Conservation (phyloP, 306 rosid species). For the Cyamopsis tetragonoloba region DNA sequence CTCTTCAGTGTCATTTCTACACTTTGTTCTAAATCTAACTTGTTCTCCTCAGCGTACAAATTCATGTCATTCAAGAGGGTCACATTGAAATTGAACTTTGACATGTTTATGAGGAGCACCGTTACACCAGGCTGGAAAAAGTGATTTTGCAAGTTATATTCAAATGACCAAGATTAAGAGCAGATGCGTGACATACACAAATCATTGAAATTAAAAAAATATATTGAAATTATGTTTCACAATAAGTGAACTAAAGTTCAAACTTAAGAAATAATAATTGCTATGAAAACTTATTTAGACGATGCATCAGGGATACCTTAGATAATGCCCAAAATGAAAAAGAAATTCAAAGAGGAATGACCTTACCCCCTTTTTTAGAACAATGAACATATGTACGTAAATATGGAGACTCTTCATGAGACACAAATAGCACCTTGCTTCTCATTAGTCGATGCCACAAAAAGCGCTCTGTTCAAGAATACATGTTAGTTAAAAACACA, state of each 20-base stretch:
- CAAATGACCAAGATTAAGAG: not conserved
- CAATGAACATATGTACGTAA: constrained; percentile 49
- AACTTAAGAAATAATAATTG: too few species aligned
- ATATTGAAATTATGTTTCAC: too few species aligned
- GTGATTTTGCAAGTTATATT: not conserved
- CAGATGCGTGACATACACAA: too few species aligned
- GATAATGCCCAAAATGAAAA: not conserved
- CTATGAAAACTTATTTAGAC: too few species aligned
- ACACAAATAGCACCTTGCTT: constrained; percentile 29
- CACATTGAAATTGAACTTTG: constrained; percentile 36
- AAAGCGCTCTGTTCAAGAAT: constrained; percentile 32
- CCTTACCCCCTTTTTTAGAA: constrained; percentile 30
- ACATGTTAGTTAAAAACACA: not conserved
- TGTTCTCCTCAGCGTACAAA: not conserved
- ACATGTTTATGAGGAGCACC: constrained; percentile 55
- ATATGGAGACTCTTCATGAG: constrained; percentile 36
- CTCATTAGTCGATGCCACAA: constrained; percentile 60
- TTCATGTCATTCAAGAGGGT: constrained; percentile 31
- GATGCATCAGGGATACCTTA: too few species aligned
- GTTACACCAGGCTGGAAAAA: constrained; percentile 44
- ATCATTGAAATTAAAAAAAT: too few species aligned
- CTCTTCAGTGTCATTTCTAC: constrained; percentile 27
- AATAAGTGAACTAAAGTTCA: too few species aligned
- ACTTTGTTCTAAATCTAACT: constrained; percentile 40
- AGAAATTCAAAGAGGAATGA: not conserved